These are phyloP conservation scores for Diplocarpon rosae DNA, from an alignment of 2,329 filamentous ascomycete genomes.

Conservation along the genomic window DNA sequence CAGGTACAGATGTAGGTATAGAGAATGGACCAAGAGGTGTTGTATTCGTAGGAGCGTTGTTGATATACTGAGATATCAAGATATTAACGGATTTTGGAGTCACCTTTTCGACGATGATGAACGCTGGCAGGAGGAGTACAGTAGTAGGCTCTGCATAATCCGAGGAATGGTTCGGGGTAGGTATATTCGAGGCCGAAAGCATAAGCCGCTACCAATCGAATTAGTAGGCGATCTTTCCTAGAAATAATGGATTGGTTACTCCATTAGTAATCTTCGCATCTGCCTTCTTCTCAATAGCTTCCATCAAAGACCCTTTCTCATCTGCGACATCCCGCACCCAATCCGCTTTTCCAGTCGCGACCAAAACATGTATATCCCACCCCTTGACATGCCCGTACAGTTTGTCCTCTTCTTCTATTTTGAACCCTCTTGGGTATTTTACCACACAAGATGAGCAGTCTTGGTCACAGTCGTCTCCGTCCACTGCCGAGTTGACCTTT, in stretches of 20 bases:
- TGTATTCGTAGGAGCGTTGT: constrained; percentile 61
- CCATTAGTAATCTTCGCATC: constrained; percentile 53
- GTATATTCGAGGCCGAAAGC: constrained; percentile 87
- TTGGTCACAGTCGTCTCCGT: constrained; percentile 80
- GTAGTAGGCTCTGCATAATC: constrained; percentile 62
- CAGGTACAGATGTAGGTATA: constrained; percentile 26
- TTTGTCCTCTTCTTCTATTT: constrained; percentile 65
- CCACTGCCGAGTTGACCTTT: constrained; percentile 60
- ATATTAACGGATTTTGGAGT: constrained; percentile 62
- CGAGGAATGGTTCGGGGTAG: constrained; percentile 55
- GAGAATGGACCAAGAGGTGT: constrained; percentile 53
- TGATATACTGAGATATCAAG: constrained; percentile 61
- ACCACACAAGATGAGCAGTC: constrained; percentile 78
- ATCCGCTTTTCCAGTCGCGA: constrained; percentile 91
- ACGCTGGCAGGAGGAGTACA: constrained; percentile 74
- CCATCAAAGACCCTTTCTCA: constrained; percentile 77
- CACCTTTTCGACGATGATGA: constrained; percentile 73
- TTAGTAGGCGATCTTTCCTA: constrained; percentile 5
- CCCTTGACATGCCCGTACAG: constrained; percentile 79
- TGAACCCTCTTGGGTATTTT: constrained; percentile 60
- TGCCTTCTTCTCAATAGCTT: constrained; percentile 50
- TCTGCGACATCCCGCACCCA: constrained; percentile 86
- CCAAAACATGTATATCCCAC: constrained; percentile 81
- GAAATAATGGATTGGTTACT: constrained; percentile 34
- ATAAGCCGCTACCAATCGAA: constrained; percentile 55